Conservation (phyloP, 805 yeast species). For the Candida incommunis region DNA sequence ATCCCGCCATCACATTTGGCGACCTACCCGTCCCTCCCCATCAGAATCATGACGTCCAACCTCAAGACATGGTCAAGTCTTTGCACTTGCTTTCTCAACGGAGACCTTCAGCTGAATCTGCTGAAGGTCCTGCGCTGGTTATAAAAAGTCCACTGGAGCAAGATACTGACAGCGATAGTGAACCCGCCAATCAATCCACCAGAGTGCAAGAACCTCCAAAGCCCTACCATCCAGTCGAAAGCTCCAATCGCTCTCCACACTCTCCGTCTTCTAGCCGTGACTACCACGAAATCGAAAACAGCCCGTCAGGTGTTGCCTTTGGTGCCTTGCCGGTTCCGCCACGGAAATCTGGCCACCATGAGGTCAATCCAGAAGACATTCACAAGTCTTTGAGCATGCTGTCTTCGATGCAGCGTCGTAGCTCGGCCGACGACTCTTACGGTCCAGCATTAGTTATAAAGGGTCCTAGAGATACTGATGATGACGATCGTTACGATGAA, state of each 20-base stretch:
- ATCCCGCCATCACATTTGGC: conserved; percentile 38
- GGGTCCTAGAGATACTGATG: conserved; percentile 61
- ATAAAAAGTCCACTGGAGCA: conserved; percentile 60
- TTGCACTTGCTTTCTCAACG: conserved; percentile 57
- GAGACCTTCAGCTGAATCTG: conserved; percentile 21
- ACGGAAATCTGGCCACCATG: conserved; percentile 10
- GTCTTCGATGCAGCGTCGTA: conserved; percentile 25
- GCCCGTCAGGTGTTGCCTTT: conserved; percentile 27
- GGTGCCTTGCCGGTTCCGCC: conserved; percentile 41
- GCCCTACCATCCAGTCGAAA: no score
- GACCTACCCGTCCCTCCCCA: conserved; percentile 35
- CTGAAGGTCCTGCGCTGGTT: conserved; percentile 66
- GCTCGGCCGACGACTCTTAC: conserved; percentile 28
- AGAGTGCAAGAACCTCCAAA: no score
- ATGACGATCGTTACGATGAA: conserved; percentile 11
- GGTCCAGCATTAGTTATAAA: conserved; percentile 69
- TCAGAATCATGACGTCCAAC: conserved; percentile 32
- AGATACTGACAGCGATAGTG: conserved; percentile 10
- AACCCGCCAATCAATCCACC: no score
- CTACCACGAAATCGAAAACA: neutral
- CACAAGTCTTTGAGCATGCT: conserved; percentile 72
- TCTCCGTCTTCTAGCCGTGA: no score
- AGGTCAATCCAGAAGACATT: conserved; percentile 75
- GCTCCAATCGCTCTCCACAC: no score
- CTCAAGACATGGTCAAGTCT: conserved; percentile 74